Evolutionary conservation across 2,329 filamentous ascomycete species (phyloP).

Genomic region (Pseudopyricularia javanii): DNA sequence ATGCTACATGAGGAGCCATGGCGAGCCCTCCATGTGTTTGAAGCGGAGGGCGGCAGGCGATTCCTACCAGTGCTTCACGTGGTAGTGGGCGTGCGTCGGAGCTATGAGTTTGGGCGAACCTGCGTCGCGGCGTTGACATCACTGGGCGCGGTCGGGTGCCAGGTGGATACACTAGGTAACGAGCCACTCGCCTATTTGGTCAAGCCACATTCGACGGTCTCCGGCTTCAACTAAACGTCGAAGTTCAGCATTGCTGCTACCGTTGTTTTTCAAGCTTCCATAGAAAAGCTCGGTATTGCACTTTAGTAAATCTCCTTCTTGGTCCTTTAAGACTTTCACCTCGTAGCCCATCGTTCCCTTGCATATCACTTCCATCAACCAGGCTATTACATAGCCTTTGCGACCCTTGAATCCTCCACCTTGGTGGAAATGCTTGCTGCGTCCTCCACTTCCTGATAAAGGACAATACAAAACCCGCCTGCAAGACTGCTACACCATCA

Average conservation of each 20-base stretch:
- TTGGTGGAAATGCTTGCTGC: neutral
- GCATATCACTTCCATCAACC: neutral
- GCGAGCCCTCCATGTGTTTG: conserved; percentile 35
- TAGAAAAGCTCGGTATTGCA: no score
- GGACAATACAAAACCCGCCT: neutral
- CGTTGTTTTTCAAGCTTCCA: no score
- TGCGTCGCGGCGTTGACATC: neutral
- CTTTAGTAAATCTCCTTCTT: no score
- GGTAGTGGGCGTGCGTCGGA: neutral
- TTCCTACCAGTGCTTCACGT: neutral
- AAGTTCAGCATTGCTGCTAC: no score
- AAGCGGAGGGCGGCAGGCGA: neutral
- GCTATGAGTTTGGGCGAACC: neutral
- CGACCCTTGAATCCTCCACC: neutral
- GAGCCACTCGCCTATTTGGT: neutral
- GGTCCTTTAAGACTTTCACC: no score
- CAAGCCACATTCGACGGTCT: no score
- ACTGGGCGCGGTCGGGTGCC: neutral
- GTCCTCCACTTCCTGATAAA: neutral
- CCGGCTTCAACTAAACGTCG: no score
- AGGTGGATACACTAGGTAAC: neutral
- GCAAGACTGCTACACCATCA: neutral
- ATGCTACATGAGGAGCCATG: conserved; percentile 60
- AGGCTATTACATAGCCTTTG: neutral
- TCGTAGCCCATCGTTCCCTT: neutral